A percentile compares a stretch with the other conserved stretches of the same genome.
Evolutionary conservation across 306 rosid genomes (phyloP).

Genomic region (Vachellia pachyceras): DNA sequence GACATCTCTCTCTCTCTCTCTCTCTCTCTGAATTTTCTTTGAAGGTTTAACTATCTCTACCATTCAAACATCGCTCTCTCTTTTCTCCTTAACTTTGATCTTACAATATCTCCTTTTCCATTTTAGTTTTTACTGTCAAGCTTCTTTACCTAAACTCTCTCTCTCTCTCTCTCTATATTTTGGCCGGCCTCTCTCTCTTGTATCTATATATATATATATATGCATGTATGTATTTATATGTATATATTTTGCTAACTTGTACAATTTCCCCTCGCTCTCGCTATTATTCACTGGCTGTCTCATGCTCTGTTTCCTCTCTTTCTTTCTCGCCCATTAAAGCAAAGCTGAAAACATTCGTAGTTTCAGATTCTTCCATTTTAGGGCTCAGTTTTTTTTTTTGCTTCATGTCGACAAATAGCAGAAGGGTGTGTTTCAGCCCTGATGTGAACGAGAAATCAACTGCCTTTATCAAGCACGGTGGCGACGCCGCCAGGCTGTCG

Average conservation of each 20-base stretch:
- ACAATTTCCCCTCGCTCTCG: slow-evolving; percentile 41
- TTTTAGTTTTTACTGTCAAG: slow-evolving; percentile 20
- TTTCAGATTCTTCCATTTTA: not conserved
- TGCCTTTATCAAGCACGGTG: slow-evolving; percentile 42
- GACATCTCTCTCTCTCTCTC: not conserved
- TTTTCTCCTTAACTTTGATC: slow-evolving; percentile 31
- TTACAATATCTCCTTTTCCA: slow-evolving; percentile 31
- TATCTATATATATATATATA: too few species aligned
- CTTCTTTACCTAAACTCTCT: slow-evolving; percentile 6
- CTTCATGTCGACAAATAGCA: slow-evolving; percentile 60
- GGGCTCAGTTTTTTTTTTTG: not conserved
- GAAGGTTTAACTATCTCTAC: not conserved
- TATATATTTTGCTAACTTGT: not conserved
- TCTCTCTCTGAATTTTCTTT: not conserved
- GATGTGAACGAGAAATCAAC: slow-evolving; percentile 57
- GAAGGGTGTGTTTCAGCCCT: slow-evolving; percentile 72
- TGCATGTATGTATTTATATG: not conserved
- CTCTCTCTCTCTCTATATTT: not conserved
- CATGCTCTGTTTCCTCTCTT: slow-evolving; percentile 10
- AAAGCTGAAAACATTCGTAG: not conserved
- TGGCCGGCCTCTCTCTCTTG: too few species aligned
- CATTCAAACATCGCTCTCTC: slow-evolving; percentile 9
- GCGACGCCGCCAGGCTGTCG: slow-evolving; percentile 25
- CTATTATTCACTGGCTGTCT: not conserved
- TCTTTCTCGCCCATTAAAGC: slow-evolving; percentile 1